Base-by-base conservation (phyloP, 345 rosid species). In the Gossypium sturtianum region DNA sequence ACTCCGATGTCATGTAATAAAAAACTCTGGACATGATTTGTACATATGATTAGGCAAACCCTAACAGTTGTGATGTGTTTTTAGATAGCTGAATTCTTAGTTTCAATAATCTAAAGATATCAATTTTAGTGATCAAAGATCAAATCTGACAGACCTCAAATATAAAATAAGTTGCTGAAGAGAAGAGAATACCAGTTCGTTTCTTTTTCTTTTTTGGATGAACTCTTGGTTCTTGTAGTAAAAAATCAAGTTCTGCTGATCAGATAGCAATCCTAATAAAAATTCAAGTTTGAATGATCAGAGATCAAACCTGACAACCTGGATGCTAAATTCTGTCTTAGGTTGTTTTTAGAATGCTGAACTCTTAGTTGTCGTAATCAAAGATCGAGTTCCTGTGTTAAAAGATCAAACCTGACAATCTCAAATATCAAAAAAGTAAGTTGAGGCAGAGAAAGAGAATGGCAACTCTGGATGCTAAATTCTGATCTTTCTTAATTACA, bases 401-500 rank as follows among this genome's bases (percentile, higher is more conserved):
- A 53, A 53, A 17, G 10, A 7, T 53, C 57, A 45, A 53, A 53
- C 17, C 22, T 17, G 57, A 53, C 3, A 2, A 53, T 19, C 57
- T 52, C 22, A 52, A 52, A 17, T 52, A 4, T 52, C 1, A 52
- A 52, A 49, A 11, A 13, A 45, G 49, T 10, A 60, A 5, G 45
- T 16, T 62, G 66, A 3, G 1, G 41, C 44, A 16, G 56, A 52
- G 56, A 52, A 52, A 63, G 67, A 63, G 47, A 38, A n/a, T 9
- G 9, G 4, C 19, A 65, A 20, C 20, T 17, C 43, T 43, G 29
- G 74, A 71, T 71, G 74, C 74, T 56, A 64, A 58, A 58, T 23
- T 43, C 60, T 44, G 29, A 43, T 45, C 10, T 43, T 72, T 10
- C 54, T 7, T 72, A 72, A 72, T 44, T 72, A 41, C 43, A 58